Conservation (phyloP, 345 rosid genomes). For the Salix arbutifolia region DNA sequence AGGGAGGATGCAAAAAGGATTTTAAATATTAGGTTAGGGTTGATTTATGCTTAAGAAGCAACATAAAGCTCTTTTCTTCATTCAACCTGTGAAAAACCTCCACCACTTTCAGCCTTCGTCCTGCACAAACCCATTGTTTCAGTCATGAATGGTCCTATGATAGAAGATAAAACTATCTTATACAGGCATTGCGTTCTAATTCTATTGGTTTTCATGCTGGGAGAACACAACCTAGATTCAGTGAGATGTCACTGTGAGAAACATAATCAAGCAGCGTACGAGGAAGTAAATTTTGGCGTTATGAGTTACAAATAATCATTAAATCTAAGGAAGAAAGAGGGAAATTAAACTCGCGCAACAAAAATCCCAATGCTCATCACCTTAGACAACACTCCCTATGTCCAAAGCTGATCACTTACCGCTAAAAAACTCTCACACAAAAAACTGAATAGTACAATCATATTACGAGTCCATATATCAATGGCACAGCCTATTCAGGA, state of each 20-base stretch:
- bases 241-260: not conserved
- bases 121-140: conserved; percentile 35
- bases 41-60: not conserved
- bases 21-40: not conserved
- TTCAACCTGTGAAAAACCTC: conserved; percentile 60
- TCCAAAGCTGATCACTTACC: not conserved
- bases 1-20: not conserved
- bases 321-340: too few relatives aligned
- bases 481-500: not conserved
- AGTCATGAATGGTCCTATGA: not conserved
- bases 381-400: not conserved
- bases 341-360: too few relatives aligned
- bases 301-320: too few relatives aligned
- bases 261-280: not conserved
- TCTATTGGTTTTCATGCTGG: not conserved
- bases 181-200: not conserved
- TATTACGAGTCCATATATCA: not conserved
- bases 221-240: not conserved
- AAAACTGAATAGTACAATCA: not conserved
- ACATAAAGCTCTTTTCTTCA: conserved; percentile 26
- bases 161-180: not conserved
- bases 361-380: not conserved
- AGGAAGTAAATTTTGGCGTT: not conserved
- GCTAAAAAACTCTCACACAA: not conserved
- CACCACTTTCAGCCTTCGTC: conserved; percentile 58